A percentile compares a stretch with the other conserved stretches of the same genome.
Conservation (phyloP, 2,329 filamentous ascomycete species). For the Lasiodiplodia theobromae region DNA sequence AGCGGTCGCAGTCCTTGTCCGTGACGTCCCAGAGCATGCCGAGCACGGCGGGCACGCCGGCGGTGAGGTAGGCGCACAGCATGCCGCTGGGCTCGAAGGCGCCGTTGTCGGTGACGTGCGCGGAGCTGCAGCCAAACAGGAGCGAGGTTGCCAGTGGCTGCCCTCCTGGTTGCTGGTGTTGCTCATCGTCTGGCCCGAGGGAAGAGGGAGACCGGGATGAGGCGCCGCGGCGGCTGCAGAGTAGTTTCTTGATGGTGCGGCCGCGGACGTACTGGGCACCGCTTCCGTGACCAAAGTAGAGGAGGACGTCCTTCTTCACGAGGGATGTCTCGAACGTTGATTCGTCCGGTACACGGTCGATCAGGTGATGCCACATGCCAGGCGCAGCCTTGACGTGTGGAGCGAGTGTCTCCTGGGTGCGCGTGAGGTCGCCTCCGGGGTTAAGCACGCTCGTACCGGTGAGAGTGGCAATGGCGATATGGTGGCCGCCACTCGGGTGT, state of each 20-base stretch:
- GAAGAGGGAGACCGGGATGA: neutral
- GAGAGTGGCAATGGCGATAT: slow-evolving; percentile 56
- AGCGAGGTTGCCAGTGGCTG: slow-evolving; percentile 73
- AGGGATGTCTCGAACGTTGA: slow-evolving; percentile 76
- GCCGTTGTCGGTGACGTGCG: slow-evolving; percentile 78
- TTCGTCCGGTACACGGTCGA: slow-evolving; percentile 75
- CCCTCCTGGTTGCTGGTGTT: neutral
- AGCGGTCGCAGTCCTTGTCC: slow-evolving; percentile 95
- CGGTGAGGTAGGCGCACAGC: slow-evolving; percentile 89
- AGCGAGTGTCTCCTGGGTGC: slow-evolving; percentile 79
- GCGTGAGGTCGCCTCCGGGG: slow-evolving; percentile 80
- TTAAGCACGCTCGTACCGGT: slow-evolving; percentile 84
- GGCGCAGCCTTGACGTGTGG: slow-evolving; percentile 63
- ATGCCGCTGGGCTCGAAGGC: slow-evolving; percentile 92
- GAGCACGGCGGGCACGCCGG: slow-evolving; percentile 79
- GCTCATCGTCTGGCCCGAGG: neutral
- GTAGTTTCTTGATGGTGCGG: slow-evolving; percentile 79
- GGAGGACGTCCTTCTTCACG: slow-evolving; percentile 71
- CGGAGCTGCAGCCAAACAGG: slow-evolving; percentile 94
- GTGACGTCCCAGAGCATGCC: slow-evolving; percentile 98
- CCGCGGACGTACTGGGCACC: slow-evolving; percentile 93
- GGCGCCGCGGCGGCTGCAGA: slow-evolving; percentile 49
- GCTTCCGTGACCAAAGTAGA: slow-evolving; percentile 97
- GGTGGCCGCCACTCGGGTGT: slow-evolving; percentile 38
- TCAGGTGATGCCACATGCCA: slow-evolving; percentile 70